Conservation (phyloP, 768 basidiomycete species). For the Kwoniella newhampshirensis region DNA sequence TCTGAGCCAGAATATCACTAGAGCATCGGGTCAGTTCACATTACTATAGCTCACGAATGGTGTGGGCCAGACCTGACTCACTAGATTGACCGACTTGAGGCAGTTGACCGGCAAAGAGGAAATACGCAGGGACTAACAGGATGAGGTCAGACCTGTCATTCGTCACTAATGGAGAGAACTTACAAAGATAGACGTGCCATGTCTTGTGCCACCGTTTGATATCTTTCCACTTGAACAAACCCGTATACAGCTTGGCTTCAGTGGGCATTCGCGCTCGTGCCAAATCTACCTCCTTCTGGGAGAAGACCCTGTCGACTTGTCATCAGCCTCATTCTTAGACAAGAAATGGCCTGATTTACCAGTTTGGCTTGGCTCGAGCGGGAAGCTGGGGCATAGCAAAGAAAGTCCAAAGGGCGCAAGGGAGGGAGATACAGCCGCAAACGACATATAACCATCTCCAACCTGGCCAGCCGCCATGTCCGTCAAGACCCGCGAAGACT, state of each 20-base stretch:
- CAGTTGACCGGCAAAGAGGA: constrained; percentile 33
- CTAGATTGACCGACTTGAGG: constrained; percentile 31
- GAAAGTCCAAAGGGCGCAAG: constrained; percentile 35
- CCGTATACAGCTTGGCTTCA: constrained; percentile 33
- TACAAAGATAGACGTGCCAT: constrained; percentile 41
- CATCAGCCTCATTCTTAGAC: not conserved
- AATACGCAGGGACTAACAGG: constrained; percentile 30
- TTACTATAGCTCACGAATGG: too few species aligned
- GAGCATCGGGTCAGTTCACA: not conserved
- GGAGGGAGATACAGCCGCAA: constrained; percentile 35
- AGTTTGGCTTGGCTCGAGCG: constrained; percentile 32
- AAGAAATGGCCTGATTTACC: constrained; percentile 15
- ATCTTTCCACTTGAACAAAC: constrained; percentile 43
- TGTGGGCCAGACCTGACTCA: constrained; percentile 9
- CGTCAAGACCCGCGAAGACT: constrained; percentile 31
- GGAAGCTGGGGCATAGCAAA: constrained; percentile 41
- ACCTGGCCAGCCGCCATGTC: constrained; percentile 22
- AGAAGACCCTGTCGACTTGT: constrained; percentile 26
- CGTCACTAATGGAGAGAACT: not conserved
- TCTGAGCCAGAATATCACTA: constrained; percentile 45
- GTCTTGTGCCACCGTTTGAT: constrained; percentile 38
- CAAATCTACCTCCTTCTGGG: constrained; percentile 33
- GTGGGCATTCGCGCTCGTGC: constrained; percentile 31
- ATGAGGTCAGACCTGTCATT: not conserved
- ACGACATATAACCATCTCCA: constrained; percentile 40